Evolutionary conservation across 805 yeast species (phyloP).

Genomic region (Maudiozyma bulderi): DNA sequence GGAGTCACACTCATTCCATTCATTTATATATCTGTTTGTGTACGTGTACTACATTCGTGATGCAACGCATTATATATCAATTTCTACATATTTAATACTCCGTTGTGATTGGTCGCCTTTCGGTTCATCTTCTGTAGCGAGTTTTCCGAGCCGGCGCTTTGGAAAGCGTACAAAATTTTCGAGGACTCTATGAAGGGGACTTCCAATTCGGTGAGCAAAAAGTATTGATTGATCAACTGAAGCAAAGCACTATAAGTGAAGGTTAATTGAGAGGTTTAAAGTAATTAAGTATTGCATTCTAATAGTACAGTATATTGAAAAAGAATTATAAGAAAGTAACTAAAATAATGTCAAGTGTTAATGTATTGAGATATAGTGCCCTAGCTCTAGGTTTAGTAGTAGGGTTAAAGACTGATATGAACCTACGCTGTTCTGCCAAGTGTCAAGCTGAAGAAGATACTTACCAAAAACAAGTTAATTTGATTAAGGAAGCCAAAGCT

Average conservation of each 20-base stretch:
- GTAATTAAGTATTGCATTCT: too few relatives aligned
- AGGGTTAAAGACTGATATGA: slow-evolving; percentile 79
- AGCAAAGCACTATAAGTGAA: too few relatives aligned
- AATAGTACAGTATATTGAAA: too few relatives aligned
- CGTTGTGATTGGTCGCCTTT: background rate
- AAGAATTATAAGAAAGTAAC: background rate
- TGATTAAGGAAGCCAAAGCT: slow-evolving; percentile 81
- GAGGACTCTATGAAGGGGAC: background rate
- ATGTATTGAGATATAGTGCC: slow-evolving; percentile 84
- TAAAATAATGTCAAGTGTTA: slow-evolving; percentile 38
- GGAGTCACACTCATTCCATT: background rate
- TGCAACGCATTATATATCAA: background rate
- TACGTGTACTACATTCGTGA: too few relatives aligned
- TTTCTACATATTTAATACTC: background rate
- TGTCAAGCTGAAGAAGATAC: slow-evolving; percentile 49
- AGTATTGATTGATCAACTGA: too few relatives aligned
- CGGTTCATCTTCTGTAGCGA: too few relatives aligned
- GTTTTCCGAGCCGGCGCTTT: background rate
- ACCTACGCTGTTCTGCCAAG: slow-evolving; percentile 50
- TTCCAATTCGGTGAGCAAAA: too few relatives aligned
- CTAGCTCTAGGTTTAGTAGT: slow-evolving; percentile 79
- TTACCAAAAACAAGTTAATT: slow-evolving; percentile 56
- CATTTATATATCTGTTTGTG: too few relatives aligned
- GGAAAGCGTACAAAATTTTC: background rate
- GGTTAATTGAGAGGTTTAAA: too few relatives aligned